These are phyloP conservation scores for Podospora sp. DNA, from an alignment of 495 filamentous ascomycete genomes.

Conservation along the genomic window DNA sequence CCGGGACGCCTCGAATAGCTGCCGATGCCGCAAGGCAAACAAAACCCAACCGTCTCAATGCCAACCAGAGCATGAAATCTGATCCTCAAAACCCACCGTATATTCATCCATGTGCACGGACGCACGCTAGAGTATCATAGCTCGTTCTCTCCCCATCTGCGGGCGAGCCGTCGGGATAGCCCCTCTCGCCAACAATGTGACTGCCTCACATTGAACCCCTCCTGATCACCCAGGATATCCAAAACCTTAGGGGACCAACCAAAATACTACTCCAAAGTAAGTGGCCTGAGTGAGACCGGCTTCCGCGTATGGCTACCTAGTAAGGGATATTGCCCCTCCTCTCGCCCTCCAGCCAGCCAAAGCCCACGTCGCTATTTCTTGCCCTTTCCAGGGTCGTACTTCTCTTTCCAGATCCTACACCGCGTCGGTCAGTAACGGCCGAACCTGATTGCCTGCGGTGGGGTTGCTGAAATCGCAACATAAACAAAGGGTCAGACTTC, in stretches of 20 bases:
- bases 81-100: conserved; percentile 2
- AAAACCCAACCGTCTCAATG: neutral
- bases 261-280: neutral
- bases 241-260: neutral
- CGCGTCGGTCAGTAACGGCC: neutral
- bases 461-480: conserved; percentile 4
- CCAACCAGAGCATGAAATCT: neutral
- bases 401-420: conserved; percentile 93
- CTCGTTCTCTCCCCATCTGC: neutral
- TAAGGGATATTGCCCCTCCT: neutral
- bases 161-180: neutral
- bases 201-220: neutral
- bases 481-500: neutral
- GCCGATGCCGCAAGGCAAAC: neutral
- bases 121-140: conserved; percentile 3
- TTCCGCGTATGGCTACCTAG: neutral
- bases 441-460: neutral
- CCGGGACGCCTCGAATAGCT: neutral
- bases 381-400: conserved; percentile 72
- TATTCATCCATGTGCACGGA: conserved; percentile 1
- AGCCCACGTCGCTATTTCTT: conserved; percentile 37
- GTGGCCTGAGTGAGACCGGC: neutral
- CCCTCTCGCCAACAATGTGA: neutral
- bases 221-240: neutral
- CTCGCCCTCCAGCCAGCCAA: neutral